These are phyloP conservation scores for Ceratobasidium sp. DNA, from an alignment of 1,284 basidiomycete species.

Conservation along the genomic window DNA sequence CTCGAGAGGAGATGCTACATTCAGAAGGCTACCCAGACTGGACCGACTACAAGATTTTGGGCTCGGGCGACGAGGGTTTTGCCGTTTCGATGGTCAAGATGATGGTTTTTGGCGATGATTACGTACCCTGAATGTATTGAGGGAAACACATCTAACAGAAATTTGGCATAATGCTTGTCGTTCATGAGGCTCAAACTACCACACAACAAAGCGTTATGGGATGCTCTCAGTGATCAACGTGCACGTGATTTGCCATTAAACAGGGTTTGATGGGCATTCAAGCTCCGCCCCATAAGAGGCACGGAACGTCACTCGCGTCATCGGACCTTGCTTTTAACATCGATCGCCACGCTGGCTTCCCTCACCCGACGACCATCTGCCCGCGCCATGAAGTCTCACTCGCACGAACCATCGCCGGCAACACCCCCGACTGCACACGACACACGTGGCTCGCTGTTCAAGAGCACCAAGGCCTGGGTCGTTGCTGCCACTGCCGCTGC, in stretches of 20 bases:
- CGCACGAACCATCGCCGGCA: conserved; percentile 30
- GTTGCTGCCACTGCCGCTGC: conserved; percentile 11
- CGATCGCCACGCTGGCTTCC: conserved; percentile 22
- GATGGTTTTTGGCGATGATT: no score
- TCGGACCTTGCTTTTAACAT: conserved; percentile 4
- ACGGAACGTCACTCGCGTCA: background rate
- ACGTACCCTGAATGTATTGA: no score
- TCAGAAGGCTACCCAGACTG: no score
- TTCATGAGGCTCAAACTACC: no score
- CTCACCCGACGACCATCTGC: conserved; percentile 40
- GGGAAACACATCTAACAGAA: no score
- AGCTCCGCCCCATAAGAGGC: background rate
- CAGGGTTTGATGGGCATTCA: background rate
- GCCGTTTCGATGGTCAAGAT: no score
- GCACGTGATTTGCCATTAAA: background rate
- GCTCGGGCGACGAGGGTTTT: no score
- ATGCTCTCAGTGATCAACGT: no score
- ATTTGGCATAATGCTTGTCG: no score
- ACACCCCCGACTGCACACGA: conserved; percentile 5
- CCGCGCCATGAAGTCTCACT: conserved; percentile 18
- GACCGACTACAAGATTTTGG: no score
- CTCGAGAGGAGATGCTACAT: no score
- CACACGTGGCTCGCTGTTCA: conserved; percentile 15
- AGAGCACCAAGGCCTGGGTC: conserved; percentile 21
- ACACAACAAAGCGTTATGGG: no score